phyloP scores from a whole-genome alignment of 805 yeast genomes.

The Kurtzmaniella fragi region DNA sequence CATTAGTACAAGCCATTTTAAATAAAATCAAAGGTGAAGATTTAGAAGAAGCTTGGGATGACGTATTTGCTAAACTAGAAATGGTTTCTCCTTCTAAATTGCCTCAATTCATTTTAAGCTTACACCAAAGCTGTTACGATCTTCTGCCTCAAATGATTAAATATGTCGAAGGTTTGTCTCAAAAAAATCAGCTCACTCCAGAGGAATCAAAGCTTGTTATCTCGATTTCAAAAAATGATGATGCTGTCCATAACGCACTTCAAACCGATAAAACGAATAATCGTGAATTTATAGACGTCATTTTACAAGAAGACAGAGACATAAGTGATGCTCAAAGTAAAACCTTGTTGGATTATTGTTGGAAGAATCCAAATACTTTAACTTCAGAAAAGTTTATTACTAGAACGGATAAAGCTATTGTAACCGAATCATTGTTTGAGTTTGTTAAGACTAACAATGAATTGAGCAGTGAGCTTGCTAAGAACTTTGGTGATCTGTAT shows the following conservation, averaged over 20 bases:
- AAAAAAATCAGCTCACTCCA: slow-evolving; percentile 12
- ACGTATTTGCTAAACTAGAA: slow-evolving; percentile 24
- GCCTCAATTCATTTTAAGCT: slow-evolving; percentile 11
- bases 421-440: neutral
- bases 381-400: neutral
- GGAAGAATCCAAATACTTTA: neutral
- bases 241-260: slow-evolving; percentile 15
- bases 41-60: slow-evolving; percentile 27
- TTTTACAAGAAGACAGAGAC: neutral
- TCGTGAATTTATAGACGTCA: slow-evolving; percentile 6
- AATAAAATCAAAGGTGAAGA: slow-evolving; percentile 12
- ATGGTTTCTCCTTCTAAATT: slow-evolving; percentile 15
- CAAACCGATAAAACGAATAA: slow-evolving; percentile 5
- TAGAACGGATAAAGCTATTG: neutral
- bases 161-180: slow-evolving; percentile 26
- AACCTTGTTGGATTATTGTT: slow-evolving; percentile 1
- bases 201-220: slow-evolving; percentile 18
- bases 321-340: too few species aligned
- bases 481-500: neutral
- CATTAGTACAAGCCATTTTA: slow-evolving; percentile 12
- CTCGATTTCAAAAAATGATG: slow-evolving; percentile 11
- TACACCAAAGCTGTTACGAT: slow-evolving; percentile 5
- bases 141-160: slow-evolving; percentile 18
- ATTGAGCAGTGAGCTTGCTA: neutral
- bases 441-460: neutral